phyloP scores from a whole-genome alignment of 176 grass and related monocot species.

The Rhynchospora breviuscula region DNA sequence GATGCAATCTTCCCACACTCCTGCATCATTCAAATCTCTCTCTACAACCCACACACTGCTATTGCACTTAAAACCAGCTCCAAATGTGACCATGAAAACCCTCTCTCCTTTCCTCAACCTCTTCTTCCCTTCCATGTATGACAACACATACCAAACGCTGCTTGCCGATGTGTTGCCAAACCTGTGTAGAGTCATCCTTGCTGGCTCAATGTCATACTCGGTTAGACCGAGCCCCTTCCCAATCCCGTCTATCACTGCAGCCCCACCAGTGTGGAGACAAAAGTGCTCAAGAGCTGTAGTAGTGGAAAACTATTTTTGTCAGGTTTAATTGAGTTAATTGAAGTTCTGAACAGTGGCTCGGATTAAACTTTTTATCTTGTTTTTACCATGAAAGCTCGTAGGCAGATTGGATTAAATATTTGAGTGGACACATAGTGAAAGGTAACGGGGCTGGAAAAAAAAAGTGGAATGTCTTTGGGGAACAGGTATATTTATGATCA shows the following conservation, averaged over 20 bases:
- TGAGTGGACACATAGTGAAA: not conserved
- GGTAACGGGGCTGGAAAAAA: not conserved
- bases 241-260: conserved; percentile 73
- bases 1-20: conserved; percentile 74
- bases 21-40: conserved; percentile 31
- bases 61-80: conserved; percentile 97
- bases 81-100: conserved; percentile 91
- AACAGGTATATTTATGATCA: not conserved
- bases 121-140: conserved; percentile 81
- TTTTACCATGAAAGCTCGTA: too few species aligned
- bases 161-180: conserved; percentile 95
- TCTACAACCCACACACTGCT: conserved; percentile 76
- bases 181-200: conserved; percentile 83
- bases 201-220: conserved; percentile 67
- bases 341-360: not conserved
- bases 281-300: conserved; percentile 64
- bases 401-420: not conserved
- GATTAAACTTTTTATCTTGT: not conserved
- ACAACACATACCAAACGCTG: conserved; percentile 83
- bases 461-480: not conserved
- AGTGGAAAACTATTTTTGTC: not conserved
- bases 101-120: conserved; percentile 47
- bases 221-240: conserved; percentile 54
- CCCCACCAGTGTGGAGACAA: conserved; percentile 77
- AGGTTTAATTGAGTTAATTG: not conserved